Percentiles rank a stretch among this genome's conserved stretches.
These are phyloP conservation scores for Platanthera zijinensis DNA, from an alignment of 106 monocot genomes.

Conservation along the genomic window DNA sequence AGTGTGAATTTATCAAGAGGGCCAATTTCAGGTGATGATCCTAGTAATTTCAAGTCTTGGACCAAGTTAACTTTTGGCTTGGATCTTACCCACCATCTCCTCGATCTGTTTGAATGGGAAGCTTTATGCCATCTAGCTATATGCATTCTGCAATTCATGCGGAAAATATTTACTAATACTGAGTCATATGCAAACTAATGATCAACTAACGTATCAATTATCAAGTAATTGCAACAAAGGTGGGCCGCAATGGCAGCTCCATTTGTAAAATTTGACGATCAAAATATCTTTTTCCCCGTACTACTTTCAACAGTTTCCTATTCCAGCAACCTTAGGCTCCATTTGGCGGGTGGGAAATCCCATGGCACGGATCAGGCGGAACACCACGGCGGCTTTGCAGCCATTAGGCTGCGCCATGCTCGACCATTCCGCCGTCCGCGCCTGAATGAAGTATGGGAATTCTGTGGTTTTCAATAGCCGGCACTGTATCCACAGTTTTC, in stretches of 20 bases:
- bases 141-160: slow-evolving; percentile 37
- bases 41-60: slow-evolving; percentile 70
- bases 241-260: not conserved
- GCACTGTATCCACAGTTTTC: too few relatives aligned
- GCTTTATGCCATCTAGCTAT: slow-evolving; percentile 43
- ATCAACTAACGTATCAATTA: not conserved
- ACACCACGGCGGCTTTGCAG: too few relatives aligned
- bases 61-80: slow-evolving; percentile 54
- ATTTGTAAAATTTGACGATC: not conserved
- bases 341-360: too few relatives aligned
- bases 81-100: slow-evolving; percentile 62
- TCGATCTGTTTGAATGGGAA: slow-evolving; percentile 16
- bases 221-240: not conserved
- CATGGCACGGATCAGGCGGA: too few relatives aligned
- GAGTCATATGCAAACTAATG: slow-evolving; percentile 2
- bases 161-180: not conserved
- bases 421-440: too few relatives aligned
- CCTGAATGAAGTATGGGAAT: too few relatives aligned
- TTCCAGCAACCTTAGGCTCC: not conserved
- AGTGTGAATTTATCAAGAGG: slow-evolving; percentile 11
- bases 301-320: not conserved
- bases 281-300: not conserved
- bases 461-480: too few relatives aligned
- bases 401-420: too few relatives aligned
- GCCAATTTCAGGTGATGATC: slow-evolving; percentile 15